Percentiles rank a stretch among this genome's conserved stretches.
These are phyloP conservation scores for Tillandsia fasciculata DNA, from an alignment of 176 grass and related monocot species.

Conservation along the genomic window DNA sequence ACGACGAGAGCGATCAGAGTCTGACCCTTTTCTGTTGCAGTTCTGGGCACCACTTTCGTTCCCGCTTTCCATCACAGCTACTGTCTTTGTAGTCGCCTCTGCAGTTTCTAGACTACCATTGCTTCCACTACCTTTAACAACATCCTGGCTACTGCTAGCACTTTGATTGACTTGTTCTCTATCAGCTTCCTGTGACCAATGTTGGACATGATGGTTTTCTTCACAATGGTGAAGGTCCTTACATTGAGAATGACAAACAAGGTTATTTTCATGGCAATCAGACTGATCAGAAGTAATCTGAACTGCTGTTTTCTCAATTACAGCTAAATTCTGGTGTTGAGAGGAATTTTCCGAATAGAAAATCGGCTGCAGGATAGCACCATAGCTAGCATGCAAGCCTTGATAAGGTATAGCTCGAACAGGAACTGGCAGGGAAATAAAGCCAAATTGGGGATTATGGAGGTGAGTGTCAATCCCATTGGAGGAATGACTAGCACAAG, in stretches of 20 bases:
- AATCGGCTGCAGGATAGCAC: conserved; percentile 51
- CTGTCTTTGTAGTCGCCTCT: conserved; percentile 28
- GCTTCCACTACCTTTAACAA: conserved; percentile 45
- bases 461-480: conserved; percentile 25
- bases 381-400: conserved; percentile 22
- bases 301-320: conserved; percentile 23
- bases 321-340: conserved; percentile 36
- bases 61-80: conserved; percentile 47
- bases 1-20: conserved; percentile 30
- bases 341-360: conserved; percentile 44
- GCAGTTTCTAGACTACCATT: conserved; percentile 48
- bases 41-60: conserved; percentile 65
- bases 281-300: conserved; percentile 29
- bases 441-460: conserved; percentile 46
- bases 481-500: conserved; percentile 33
- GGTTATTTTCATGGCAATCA: conserved; percentile 38
- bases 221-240: conserved; percentile 29
- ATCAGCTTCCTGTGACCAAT: conserved; percentile 30
- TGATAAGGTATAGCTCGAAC: conserved; percentile 56
- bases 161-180: conserved; percentile 34
- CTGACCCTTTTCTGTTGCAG: conserved; percentile 19
- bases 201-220: conserved; percentile 29
- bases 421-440: conserved; percentile 64
- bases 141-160: conserved; percentile 45
- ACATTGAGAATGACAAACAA: conserved; percentile 12